A percentile compares a stretch with the other conserved stretches of the same genome.
Conservation (phyloP, 495 filamentous ascomycete genomes). For the Echria macrotheca region DNA sequence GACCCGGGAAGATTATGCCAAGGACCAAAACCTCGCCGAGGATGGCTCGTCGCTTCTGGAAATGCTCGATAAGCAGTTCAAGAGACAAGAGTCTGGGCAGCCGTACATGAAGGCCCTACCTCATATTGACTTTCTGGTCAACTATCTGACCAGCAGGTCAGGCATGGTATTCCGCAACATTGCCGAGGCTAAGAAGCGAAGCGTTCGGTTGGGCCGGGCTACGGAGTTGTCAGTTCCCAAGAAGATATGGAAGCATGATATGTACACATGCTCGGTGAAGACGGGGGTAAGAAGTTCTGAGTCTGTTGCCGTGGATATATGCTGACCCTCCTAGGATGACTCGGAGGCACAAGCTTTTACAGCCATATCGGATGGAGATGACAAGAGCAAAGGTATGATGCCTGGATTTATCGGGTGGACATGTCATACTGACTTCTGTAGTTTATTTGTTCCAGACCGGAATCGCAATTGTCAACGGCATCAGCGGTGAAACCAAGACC, state of each 20-base stretch:
- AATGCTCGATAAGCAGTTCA: slow-evolving; percentile 41
- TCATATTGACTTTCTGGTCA: slow-evolving; percentile 41
- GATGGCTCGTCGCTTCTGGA: slow-evolving; percentile 36
- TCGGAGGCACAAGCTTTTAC: slow-evolving; percentile 29
- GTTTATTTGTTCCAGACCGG: slow-evolving; percentile 43
- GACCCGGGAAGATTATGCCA: slow-evolving; percentile 23
- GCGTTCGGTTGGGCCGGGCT: slow-evolving; percentile 46
- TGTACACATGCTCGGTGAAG: slow-evolving; percentile 26
- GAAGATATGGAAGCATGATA: slow-evolving; percentile 35
- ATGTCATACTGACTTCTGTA: slow-evolving; percentile 29
- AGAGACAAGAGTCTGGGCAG: slow-evolving; percentile 35
- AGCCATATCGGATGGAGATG: slow-evolving; percentile 26
- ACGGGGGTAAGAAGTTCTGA: slow-evolving; percentile 22
- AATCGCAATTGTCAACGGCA: slow-evolving; percentile 37
- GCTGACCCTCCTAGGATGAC: slow-evolving; percentile 27
- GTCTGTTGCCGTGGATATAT: neutral
- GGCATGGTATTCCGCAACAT: slow-evolving; percentile 44
- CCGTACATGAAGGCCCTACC: slow-evolving; percentile 35
- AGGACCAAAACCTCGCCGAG: slow-evolving; percentile 29
- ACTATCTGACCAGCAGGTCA: slow-evolving; percentile 36
- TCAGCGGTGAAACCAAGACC: slow-evolving; percentile 29
- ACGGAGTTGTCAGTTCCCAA: slow-evolving; percentile 32
- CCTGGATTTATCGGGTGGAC: neutral
- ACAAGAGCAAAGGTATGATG: slow-evolving; percentile 22
- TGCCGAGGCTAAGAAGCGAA: slow-evolving; percentile 49